phyloP scores from a whole-genome alignment of 176 grass and related monocot genomes.

The Raddia guianensis region DNA sequence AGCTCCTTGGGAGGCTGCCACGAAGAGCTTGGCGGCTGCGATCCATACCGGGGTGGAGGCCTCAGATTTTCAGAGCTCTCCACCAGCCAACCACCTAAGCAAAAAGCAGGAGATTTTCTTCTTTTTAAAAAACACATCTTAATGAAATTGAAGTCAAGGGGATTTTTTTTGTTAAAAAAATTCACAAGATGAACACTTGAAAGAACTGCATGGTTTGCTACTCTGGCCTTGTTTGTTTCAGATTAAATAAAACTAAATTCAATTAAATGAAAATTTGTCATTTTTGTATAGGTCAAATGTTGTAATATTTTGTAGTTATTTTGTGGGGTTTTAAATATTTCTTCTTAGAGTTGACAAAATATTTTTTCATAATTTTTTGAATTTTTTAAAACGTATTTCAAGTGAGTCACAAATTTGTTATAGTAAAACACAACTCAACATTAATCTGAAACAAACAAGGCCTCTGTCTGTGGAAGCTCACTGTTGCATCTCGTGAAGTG shows the following conservation, averaged over 20 bases:
- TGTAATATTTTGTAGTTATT: no score
- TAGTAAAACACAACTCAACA: no score
- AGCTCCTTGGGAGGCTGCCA: constrained; percentile 59
- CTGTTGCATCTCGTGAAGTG: constrained; percentile 30
- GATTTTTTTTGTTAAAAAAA: neutral
- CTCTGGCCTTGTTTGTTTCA: no score
- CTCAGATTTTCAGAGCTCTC: constrained; percentile 60
- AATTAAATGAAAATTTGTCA: no score
- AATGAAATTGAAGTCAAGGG: neutral
- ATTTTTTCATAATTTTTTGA: no score
- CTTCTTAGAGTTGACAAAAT: no score
- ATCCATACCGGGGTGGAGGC: constrained; percentile 34
- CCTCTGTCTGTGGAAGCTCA: constrained; percentile 2
- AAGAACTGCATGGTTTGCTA: neutral
- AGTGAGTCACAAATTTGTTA: no score
- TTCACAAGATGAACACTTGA: neutral
- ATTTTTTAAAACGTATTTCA: no score
- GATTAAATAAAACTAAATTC: no score
- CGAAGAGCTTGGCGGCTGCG: constrained; percentile 20
- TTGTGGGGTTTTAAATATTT: no score
- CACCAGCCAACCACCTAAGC: constrained; percentile 66
- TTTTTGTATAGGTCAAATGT: no score
- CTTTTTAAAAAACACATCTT: neutral
- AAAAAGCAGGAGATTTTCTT: neutral
- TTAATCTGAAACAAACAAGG: no score